A percentile compares a stretch with the other conserved stretches of the same genome.
phyloP scores from a whole-genome alignment of 768 basidiomycete species.

The Amanita fuliginea region DNA sequence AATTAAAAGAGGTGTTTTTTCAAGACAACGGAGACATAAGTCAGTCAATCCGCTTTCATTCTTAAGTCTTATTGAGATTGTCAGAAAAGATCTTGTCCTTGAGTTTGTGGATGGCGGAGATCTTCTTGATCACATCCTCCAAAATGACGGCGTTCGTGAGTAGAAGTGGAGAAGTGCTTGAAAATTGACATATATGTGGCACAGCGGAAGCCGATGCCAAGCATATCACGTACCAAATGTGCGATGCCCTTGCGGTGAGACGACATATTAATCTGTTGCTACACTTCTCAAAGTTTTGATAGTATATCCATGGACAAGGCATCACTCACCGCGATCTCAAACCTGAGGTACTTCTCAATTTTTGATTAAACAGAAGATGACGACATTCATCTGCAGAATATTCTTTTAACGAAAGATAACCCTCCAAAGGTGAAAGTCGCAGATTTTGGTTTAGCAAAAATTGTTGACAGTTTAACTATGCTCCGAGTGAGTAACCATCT shows the following conservation, averaged over 20 bases:
- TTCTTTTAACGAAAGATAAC: slow-evolving; percentile 61
- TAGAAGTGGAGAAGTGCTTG: slow-evolving; percentile 4
- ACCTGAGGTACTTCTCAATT: slow-evolving; percentile 48
- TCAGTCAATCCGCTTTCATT: slow-evolving; percentile 20
- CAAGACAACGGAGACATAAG: slow-evolving; percentile 51
- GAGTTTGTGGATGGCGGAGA: slow-evolving; percentile 87
- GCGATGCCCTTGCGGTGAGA: slow-evolving; percentile 63
- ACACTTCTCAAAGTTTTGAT: slow-evolving; percentile 1
- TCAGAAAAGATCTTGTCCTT: slow-evolving; percentile 56
- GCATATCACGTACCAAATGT: slow-evolving; percentile 75
- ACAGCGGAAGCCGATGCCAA: slow-evolving; percentile 45
- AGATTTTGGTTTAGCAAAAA: slow-evolving; percentile 93
- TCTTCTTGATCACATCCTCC: slow-evolving; percentile 70
- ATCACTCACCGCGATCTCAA: slow-evolving; percentile 93
- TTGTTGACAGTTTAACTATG: slow-evolving; percentile 72
- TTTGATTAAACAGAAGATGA: not conserved
- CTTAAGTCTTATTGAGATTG: slow-evolving; percentile 9
- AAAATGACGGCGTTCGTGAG: slow-evolving; percentile 49
- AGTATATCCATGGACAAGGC: slow-evolving; percentile 63
- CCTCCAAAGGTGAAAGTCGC: slow-evolving; percentile 82
- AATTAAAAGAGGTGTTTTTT: slow-evolving; percentile 66
- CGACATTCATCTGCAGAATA: slow-evolving; percentile 40
- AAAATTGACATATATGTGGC: not conserved
- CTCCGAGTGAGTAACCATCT: slow-evolving; percentile 39
- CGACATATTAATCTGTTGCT: not conserved